A percentile compares a stretch with the other conserved stretches of the same genome.
Evolutionary conservation across 2,329 filamentous ascomycete species (phyloP).

Genomic region (Fusarium sp.): DNA sequence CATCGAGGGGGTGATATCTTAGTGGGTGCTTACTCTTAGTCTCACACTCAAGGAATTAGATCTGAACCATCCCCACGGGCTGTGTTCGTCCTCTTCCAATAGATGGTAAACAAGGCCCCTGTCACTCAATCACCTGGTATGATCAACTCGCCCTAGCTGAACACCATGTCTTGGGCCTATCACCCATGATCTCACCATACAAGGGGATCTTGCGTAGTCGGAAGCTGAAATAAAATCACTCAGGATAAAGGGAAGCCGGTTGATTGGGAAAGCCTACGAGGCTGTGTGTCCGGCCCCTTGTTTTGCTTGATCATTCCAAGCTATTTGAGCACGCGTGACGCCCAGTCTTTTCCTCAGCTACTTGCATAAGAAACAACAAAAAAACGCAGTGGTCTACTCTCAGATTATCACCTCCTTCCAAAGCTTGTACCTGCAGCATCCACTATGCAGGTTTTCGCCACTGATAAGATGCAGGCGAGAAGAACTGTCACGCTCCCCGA

Average conservation of each 20-base stretch:
- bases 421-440: background rate
- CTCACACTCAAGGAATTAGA: background rate
- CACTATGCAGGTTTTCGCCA: background rate
- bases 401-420: background rate
- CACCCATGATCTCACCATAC: background rate
- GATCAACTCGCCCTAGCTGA: background rate
- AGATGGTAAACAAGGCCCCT: background rate
- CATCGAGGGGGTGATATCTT: background rate
- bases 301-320: background rate
- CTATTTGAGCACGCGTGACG: background rate
- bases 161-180: background rate
- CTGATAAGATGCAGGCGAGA: background rate
- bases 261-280: background rate
- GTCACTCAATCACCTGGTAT: background rate
- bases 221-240: background rate
- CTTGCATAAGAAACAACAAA: background rate
- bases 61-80: background rate
- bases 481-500: conserved; percentile 1
- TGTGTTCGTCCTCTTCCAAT: conserved; percentile 10
- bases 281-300: too few species aligned
- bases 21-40: background rate
- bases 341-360: background rate
- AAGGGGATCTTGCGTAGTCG: background rate
- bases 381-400: background rate
- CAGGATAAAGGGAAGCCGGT: background rate